Evolutionary conservation across 257 asterid species (phyloP).

Genomic region (Fraxinus cuspidata): DNA sequence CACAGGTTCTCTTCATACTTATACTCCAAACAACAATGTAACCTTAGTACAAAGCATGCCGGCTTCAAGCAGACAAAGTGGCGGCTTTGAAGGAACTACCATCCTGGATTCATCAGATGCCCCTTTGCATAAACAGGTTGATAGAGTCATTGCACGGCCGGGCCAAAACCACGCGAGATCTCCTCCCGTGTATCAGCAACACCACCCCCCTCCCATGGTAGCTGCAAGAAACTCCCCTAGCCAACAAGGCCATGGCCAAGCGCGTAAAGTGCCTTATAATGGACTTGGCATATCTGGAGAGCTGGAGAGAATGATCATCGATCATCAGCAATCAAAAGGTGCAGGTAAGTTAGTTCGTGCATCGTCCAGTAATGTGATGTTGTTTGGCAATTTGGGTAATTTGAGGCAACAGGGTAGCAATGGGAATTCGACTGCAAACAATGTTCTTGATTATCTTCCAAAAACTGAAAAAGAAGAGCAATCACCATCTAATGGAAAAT

Average conservation of each 20-base stretch:
- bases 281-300: slow-evolving; percentile 62
- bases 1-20: slow-evolving; percentile 45
- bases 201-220: slow-evolving; percentile 21
- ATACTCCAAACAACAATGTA: slow-evolving; percentile 20
- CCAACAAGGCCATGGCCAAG: slow-evolving; percentile 38
- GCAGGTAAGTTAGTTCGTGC: slow-evolving; percentile 60
- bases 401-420: slow-evolving; percentile 51
- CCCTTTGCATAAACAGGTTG: slow-evolving; percentile 27
- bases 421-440: slow-evolving; percentile 21
- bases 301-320: slow-evolving; percentile 71
- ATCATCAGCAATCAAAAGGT: slow-evolving; percentile 62
- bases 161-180: slow-evolving; percentile 51
- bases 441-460: slow-evolving; percentile 37
- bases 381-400: slow-evolving; percentile 62
- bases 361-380: slow-evolving; percentile 74
- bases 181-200: slow-evolving; percentile 36
- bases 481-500: slow-evolving; percentile 27
- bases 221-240: slow-evolving; percentile 3
- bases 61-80: slow-evolving; percentile 25
- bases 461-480: slow-evolving; percentile 41
- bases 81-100: slow-evolving; percentile 28
- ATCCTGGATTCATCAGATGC: slow-evolving; percentile 17
- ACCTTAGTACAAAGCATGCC: slow-evolving; percentile 44
- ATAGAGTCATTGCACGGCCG: slow-evolving; percentile 65
- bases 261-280: slow-evolving; percentile 43